Evolutionary conservation across 2,329 filamentous ascomycete genomes (phyloP).

Genomic region (Aschersonia sp.): DNA sequence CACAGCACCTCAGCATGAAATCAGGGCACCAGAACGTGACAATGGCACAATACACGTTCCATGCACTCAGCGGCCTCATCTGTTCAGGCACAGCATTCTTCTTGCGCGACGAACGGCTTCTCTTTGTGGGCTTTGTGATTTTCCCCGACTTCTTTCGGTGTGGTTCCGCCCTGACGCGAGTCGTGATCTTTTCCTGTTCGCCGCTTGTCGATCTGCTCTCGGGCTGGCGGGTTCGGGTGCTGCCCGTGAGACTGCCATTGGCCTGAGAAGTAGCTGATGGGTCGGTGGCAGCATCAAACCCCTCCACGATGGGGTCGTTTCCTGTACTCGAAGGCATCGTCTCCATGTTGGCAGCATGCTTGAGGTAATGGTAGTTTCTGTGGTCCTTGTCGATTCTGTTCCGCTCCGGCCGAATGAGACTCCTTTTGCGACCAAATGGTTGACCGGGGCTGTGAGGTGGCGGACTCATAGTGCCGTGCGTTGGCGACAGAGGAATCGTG

Average conservation of each 20-base stretch:
- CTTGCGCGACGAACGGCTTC: conserved; percentile 28
- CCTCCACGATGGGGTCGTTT: conserved; percentile 75
- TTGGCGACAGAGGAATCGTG: conserved; percentile 37
- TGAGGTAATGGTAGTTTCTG: conserved; percentile 89
- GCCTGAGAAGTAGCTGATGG: conserved; percentile 29
- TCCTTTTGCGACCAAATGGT: conserved; percentile 57
- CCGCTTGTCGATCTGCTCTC: conserved; percentile 18
- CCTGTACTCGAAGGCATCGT: conserved; percentile 84
- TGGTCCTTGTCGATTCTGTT: conserved; percentile 74
- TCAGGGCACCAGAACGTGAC: conserved; percentile 92
- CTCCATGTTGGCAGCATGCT: conserved; percentile 87
- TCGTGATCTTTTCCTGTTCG: conserved; percentile 17
- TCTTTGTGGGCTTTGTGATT: conserved; percentile 37
- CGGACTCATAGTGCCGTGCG: conserved; percentile 17
- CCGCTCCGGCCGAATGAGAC: conserved; percentile 78
- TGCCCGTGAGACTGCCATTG: conserved; percentile 30
- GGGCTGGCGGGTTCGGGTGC: conserved; percentile 22
- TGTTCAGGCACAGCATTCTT: conserved; percentile 43
- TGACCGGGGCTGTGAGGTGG: conserved; percentile 15
- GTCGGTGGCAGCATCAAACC: conserved; percentile 51
- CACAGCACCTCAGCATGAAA: conserved; percentile 71
- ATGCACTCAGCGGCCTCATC: conserved; percentile 68
- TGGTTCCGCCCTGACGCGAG: conserved; percentile 16
- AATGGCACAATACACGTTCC: conserved; percentile 90
- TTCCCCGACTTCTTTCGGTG: conserved; percentile 40